Percentiles rank a stretch among this genome's conserved stretches.
Conservation (phyloP, 2,329 filamentous ascomycete genomes). For the Curvularia sp. region DNA sequence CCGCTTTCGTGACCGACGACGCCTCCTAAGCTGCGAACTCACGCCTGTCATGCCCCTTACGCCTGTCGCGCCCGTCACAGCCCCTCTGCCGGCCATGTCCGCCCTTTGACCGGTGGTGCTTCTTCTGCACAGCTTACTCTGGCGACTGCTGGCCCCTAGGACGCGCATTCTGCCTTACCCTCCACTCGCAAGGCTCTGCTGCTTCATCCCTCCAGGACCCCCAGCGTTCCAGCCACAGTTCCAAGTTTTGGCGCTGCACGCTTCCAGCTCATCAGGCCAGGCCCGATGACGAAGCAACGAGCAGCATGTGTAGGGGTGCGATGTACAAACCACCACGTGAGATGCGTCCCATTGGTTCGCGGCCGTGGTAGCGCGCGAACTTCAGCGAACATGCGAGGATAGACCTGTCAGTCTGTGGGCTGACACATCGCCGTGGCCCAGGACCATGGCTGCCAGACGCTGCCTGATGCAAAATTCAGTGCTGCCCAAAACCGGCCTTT, state of each 20-base stretch:
- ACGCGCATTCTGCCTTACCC: background rate
- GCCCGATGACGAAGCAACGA: slow-evolving; percentile 29
- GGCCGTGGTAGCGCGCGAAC: slow-evolving; percentile 4
- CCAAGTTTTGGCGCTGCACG: slow-evolving; percentile 26
- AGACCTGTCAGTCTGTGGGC: slow-evolving; percentile 19
- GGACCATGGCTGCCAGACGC: background rate
- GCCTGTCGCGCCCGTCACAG: slow-evolving; percentile 4
- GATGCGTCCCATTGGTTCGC: slow-evolving; percentile 15
- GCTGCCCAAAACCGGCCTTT: slow-evolving; percentile 22
- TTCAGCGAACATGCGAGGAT: slow-evolving; percentile 19
- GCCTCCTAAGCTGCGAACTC: background rate
- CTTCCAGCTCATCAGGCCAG: slow-evolving; percentile 30
- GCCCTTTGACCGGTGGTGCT: slow-evolving; percentile 4
- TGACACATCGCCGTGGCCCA: slow-evolving; percentile 15
- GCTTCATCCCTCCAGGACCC: background rate
- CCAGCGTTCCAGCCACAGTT: slow-evolving; percentile 9
- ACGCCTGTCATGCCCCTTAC: background rate
- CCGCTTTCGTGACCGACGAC: background rate
- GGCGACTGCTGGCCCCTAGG: background rate
- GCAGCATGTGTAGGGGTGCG: slow-evolving; percentile 18
- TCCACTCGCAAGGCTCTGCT: slow-evolving; percentile 3
- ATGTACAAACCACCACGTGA: slow-evolving; percentile 20
- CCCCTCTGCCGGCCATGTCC: background rate
- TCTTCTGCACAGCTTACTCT: background rate
- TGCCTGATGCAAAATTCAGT: slow-evolving; percentile 18